Evolutionary conservation across 169 alveolate species (phyloP).

Genomic region (Cryptosporidium sp.): DNA sequence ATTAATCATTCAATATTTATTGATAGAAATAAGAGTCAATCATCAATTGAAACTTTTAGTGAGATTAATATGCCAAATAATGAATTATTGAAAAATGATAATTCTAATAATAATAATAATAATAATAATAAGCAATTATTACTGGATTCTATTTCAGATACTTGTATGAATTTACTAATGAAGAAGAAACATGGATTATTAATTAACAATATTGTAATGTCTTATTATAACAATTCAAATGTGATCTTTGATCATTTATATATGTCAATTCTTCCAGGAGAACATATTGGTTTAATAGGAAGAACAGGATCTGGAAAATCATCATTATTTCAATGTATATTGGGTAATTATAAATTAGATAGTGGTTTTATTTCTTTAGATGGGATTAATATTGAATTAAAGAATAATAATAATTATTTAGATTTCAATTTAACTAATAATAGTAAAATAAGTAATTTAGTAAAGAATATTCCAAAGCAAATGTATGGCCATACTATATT

Average conservation of each 20-base stretch:
- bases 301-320: constrained; percentile 76
- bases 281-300: constrained; percentile 65
- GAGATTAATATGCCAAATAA: neutral
- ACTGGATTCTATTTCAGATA: neutral
- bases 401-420: neutral
- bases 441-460: neutral
- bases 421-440: neutral
- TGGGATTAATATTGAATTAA: constrained; percentile 13
- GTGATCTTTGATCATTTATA: neutral
- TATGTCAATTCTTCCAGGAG: constrained; percentile 22
- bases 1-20: constrained; percentile 20
- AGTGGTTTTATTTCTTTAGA: constrained; percentile 43
- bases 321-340: constrained; percentile 63
- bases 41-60: constrained; percentile 14
- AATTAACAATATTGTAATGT: constrained; percentile 38
- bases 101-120: neutral
- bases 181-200: neutral
- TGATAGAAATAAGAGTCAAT: neutral
- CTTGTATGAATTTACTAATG: neutral
- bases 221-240: constrained; percentile 33
- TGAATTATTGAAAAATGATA: neutral
- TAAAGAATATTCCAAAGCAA: neutral
- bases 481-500: constrained; percentile 16
- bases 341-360: constrained; percentile 63
- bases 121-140: neutral